Percentiles rank a stretch among this genome's conserved stretches.
phyloP scores from a whole-genome alignment of 305 asterid genomes.

The Fraxinus nigra region DNA sequence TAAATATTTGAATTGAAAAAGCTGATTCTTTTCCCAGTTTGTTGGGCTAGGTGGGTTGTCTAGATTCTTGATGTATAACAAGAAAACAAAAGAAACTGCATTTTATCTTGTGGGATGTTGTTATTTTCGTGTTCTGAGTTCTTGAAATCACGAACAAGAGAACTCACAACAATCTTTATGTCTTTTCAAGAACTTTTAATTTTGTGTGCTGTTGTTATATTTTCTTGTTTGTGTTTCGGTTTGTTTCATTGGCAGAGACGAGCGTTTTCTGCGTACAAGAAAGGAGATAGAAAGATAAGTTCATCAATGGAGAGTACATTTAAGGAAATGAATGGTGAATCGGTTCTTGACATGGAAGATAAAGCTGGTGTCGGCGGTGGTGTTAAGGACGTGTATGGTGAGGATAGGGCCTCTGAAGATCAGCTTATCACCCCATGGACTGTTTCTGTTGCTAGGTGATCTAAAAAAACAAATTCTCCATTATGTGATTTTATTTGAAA shows the following conservation, averaged over 20 bases:
- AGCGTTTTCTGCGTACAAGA: conserved; percentile 31
- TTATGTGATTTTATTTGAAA: not conserved
- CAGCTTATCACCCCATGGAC: conserved; percentile 84
- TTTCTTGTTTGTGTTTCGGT: conserved; percentile 22
- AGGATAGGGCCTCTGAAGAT: conserved; percentile 79
- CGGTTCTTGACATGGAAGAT: conserved; percentile 64
- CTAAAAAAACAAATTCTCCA: not conserved
- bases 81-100: not conserved
- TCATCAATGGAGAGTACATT: conserved; percentile 59
- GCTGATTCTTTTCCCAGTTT: conserved; percentile 25
- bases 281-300: conserved; percentile 31
- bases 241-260: conserved; percentile 53
- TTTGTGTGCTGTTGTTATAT: conserved; percentile 25
- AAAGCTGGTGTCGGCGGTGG: conserved; percentile 72
- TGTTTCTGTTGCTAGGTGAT: conserved; percentile 78
- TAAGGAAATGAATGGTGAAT: conserved; percentile 60
- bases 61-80: conserved; percentile 15
- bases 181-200: not conserved
- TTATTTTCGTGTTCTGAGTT: not conserved
- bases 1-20: not conserved
- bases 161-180: not conserved
- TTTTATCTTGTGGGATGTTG: conserved; percentile 5
- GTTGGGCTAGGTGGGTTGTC: conserved; percentile 27
- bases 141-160: not conserved
- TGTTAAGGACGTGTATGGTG: conserved; percentile 71